These are phyloP conservation scores for Plasmodium berghei DNA, from an alignment of 169 alveolate species.

Conservation along the genomic window DNA sequence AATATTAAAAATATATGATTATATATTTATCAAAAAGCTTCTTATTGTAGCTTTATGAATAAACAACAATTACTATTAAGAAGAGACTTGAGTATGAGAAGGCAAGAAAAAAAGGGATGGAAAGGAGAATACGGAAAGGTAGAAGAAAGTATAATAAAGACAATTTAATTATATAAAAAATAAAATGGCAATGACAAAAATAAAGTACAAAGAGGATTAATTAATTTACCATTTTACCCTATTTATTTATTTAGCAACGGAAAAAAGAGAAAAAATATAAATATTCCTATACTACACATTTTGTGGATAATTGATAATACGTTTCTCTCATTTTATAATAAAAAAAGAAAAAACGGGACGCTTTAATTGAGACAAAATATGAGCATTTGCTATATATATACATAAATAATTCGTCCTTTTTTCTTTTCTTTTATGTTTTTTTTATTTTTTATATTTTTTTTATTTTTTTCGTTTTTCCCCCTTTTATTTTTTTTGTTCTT, in stretches of 20 bases:
- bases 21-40: too few species aligned
- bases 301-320: neutral
- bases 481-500: too few species aligned
- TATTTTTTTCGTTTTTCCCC: too few species aligned
- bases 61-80: neutral
- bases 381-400: too few species aligned
- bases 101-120: neutral
- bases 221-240: constrained; percentile 2
- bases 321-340: too few species aligned
- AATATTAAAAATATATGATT: too few species aligned
- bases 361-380: too few species aligned
- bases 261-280: constrained; percentile 2
- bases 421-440: too few species aligned
- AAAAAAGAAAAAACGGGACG: too few species aligned
- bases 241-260: constrained; percentile 13
- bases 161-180: neutral
- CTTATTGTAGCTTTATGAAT: too few species aligned
- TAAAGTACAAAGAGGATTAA: neutral
- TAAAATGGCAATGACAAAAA: neutral
- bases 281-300: neutral
- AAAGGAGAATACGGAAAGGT: neutral
- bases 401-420: too few species aligned
- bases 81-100: neutral
- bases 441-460: too few species aligned
- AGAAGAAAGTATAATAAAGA: neutral